These are phyloP conservation scores for Arxiozyma slooffiae DNA, from an alignment of 1,139 yeast genomes.

Conservation along the genomic window DNA sequence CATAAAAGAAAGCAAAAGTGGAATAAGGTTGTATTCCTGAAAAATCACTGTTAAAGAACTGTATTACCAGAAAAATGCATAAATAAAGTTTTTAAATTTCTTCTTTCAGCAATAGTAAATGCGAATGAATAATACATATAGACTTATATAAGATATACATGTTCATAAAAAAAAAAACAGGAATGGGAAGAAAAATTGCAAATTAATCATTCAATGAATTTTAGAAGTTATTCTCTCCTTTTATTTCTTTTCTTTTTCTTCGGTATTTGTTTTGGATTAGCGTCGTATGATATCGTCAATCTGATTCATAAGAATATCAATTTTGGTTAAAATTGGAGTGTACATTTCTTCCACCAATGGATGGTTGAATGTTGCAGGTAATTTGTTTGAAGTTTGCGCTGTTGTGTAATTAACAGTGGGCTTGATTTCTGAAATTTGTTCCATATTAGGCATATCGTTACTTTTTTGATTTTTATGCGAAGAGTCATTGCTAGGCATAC, in stretches of 20 bases:
- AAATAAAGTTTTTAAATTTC: background rate
- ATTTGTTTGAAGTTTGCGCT: background rate
- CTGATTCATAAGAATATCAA: constrained; percentile 35
- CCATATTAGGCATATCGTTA: background rate
- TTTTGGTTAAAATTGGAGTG: constrained; percentile 40
- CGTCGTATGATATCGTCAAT: constrained; percentile 17
- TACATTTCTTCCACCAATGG: constrained; percentile 40
- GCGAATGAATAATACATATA: background rate
- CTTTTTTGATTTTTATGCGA: background rate
- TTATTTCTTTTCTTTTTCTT: no score
- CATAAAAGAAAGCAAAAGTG: background rate
- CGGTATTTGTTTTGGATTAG: background rate
- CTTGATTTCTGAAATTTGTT: background rate
- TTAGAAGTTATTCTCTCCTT: background rate
- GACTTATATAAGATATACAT: background rate
- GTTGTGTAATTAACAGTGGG: background rate
- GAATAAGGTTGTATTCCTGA: no score
- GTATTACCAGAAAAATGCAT: background rate
- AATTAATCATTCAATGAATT: background rate
- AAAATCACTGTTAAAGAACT: background rate
- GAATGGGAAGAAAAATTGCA: background rate
- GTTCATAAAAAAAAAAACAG: background rate
- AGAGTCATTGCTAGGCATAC: constrained; percentile 4
- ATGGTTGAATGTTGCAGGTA: constrained; percentile 24
- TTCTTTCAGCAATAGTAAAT: background rate